Percentiles rank a stretch among this genome's conserved stretches.
Conservation (phyloP, 805 yeast species). For the Candida maltosa region DNA sequence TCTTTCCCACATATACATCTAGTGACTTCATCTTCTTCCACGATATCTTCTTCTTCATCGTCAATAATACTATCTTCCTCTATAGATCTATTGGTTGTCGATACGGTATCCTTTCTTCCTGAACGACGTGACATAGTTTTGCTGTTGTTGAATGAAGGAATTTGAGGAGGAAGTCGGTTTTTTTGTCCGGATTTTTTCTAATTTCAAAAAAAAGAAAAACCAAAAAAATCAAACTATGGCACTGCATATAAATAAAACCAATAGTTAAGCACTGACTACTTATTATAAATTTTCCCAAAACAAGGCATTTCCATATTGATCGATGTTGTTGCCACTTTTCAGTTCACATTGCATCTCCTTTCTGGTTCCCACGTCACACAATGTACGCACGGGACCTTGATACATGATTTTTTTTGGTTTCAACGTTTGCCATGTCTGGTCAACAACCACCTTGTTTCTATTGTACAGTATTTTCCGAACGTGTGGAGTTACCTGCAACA, state of each 20-base stretch:
- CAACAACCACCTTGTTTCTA: not conserved
- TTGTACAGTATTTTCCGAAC: not conserved
- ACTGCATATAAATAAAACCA: too few species aligned
- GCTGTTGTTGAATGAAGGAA: not conserved
- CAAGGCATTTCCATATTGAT: conserved; percentile 4
- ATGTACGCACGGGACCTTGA: conserved; percentile 1
- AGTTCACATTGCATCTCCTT: conserved; percentile 1
- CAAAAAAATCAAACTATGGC: too few species aligned
- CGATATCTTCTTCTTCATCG: conserved; percentile 16
- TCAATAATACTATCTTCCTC: conserved; percentile 4
- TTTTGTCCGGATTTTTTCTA: too few species aligned
- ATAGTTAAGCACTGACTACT: too few species aligned
- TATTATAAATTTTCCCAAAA: conserved; percentile 3
- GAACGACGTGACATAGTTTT: conserved; percentile 27
- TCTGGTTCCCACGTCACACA: conserved; percentile 5
- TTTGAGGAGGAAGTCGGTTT: too few species aligned
- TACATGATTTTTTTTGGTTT: not conserved
- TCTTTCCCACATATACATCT: conserved; percentile 42
- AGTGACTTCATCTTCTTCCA: conserved; percentile 40
- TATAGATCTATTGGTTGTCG: not conserved
- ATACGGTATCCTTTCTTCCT: conserved; percentile 13
- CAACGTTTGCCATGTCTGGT: not conserved
- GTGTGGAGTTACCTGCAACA: not conserved
- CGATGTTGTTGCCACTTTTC: not conserved
- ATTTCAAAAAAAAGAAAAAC: too few species aligned